Base-by-base conservation (phyloP, 2,329 filamentous ascomycete species). In the Kalaharituber pfeilii region DNA sequence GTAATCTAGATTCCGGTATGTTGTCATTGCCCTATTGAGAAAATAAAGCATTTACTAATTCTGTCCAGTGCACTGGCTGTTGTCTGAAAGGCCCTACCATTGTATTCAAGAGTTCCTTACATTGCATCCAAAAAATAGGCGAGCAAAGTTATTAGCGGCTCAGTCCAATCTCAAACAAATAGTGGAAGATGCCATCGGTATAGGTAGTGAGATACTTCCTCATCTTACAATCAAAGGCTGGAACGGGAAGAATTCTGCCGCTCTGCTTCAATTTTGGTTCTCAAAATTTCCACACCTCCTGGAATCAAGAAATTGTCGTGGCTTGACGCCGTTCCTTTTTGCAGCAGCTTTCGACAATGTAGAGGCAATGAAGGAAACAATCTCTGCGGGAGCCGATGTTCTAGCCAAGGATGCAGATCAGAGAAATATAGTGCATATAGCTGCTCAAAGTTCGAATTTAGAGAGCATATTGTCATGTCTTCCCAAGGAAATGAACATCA, bases 391-490 rank as follows among this genome's bases (percentile, higher is more conserved):
- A 2, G 83, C 84, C 1, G 78, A 91, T 63, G 80, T 85, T 63
- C 76, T 77, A 1, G 69, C 69, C 29, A 79, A 79, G 24, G 80
- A 85, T 63, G 68, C 68, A 8, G 65, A 69, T 2, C 78, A 78
- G 9, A 73, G 77, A 60, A 93, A 89, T 61, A 69, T 89, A 15
- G 59, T 89, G 1, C 86, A 93, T 63, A 69, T 73, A 2, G 71
- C 80, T 5, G 59, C 9, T 11, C 62, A 71, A 9, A 53, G 24
- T 62, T 57, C 2, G 22, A 62, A 66, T 53, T 66, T 78, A 18
- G 66, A 70, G 8, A 58, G 65, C 1, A 65, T 86, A 36, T 67
- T 85, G 5, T 68, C 73, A 0, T 66, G 84, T 1, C 69, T 88
- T 2, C 76, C 81, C 51, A 62, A 70, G 11, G 70, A 73, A 2